A percentile compares a stretch with the other conserved stretches of the same genome.
These are phyloP conservation scores for Tripterygium wilfordii DNA, from an alignment of 177 flowering plant genomes.

Conservation along the genomic window DNA sequence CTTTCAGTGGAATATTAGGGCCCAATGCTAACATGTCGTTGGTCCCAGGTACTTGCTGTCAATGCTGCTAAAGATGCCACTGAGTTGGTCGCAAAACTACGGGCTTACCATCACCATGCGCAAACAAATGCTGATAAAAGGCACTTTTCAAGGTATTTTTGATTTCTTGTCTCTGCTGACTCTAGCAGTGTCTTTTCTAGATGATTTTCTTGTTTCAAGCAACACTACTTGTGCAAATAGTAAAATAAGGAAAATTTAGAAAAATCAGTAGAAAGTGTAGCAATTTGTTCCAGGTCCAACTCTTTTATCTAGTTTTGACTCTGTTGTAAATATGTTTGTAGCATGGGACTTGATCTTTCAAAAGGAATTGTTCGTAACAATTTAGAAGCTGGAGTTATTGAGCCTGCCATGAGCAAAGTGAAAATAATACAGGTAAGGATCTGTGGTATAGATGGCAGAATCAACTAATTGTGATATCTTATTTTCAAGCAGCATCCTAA, in stretches of 20 bases:
- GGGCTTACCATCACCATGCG: conserved; percentile 91
- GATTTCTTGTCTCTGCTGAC: neutral
- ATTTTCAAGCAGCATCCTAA: neutral
- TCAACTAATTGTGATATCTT: neutral
- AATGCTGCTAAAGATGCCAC: conserved; percentile 99
- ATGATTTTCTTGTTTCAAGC: too few relatives aligned
- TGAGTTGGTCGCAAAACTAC: conserved; percentile 85
- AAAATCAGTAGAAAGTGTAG: too few relatives aligned
- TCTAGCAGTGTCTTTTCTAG: too few relatives aligned
- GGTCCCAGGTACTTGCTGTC: conserved; percentile 86
- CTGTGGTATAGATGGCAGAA: neutral
- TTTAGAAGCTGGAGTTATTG: conserved; percentile 94
- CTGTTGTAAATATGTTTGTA: conserved; percentile 18
- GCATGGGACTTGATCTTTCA: conserved; percentile 89
- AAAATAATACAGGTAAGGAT: conserved; percentile 83
- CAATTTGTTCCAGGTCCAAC: too few relatives aligned
- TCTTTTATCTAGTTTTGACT: neutral
- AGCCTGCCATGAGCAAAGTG: conserved; percentile 99
- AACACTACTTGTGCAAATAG: too few relatives aligned
- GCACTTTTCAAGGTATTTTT: conserved; percentile 75
- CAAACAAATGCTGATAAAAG: conserved; percentile 91
- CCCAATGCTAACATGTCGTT: neutral
- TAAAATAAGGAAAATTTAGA: too few relatives aligned
- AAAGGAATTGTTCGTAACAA: conserved; percentile 82
- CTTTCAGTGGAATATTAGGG: too few relatives aligned